Evolutionary conservation across 768 basidiomycete species (phyloP), one percentile per base, ranked within the genome.

Genomic region (Rhodotorula kratochvilovae): DNA sequence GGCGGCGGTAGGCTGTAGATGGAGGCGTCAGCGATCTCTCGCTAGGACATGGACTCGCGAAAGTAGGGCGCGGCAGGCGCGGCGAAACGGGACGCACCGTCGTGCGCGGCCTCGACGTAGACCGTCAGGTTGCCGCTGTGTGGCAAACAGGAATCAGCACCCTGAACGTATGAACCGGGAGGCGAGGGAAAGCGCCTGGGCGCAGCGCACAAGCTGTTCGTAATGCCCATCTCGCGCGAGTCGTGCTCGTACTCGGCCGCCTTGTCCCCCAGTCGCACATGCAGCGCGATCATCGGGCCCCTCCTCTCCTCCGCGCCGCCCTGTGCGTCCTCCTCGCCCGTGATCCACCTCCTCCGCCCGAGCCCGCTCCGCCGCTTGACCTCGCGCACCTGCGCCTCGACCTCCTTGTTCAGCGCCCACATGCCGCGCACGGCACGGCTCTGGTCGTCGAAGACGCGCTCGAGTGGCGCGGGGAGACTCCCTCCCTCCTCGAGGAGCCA

Each of bases 171-270:
- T n/a, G n/a, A n/a, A n/a, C n/a, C n/a, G n/a, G n/a, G n/a, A n/a
- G n/a, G n/a, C 4, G 31, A 35, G 43, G 2, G 23, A 6, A 36
- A 19, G 43, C 27, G 25, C 36, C 13, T 5, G n/a, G 1, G 35
- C 5, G n/a, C 39, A 39, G 33, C 48, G 48, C 21, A 56, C 65
- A 71, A 71, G 15, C 50, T 29, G 48, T 71, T 71, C 8, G 61
- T 60, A 57, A 71, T 71, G 8, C 70, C 70, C 70, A 71, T 71
- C 42, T 67, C 61, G 11, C 43, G 19, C 43, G 70, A 33, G 57
- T 71, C 70, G 70, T 71, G 70, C 33, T 51, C 53, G 60, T 67
- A 71, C 55, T 71, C 70, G 8, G 61, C 43, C 27, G 65, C 61
- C 55, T 71, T 71, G 64, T 71, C 70, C 2, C 70, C 70, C 1